These are phyloP conservation scores for Alternaria sp. DNA, from an alignment of 2,329 filamentous ascomycete species.

Conservation along the genomic window DNA sequence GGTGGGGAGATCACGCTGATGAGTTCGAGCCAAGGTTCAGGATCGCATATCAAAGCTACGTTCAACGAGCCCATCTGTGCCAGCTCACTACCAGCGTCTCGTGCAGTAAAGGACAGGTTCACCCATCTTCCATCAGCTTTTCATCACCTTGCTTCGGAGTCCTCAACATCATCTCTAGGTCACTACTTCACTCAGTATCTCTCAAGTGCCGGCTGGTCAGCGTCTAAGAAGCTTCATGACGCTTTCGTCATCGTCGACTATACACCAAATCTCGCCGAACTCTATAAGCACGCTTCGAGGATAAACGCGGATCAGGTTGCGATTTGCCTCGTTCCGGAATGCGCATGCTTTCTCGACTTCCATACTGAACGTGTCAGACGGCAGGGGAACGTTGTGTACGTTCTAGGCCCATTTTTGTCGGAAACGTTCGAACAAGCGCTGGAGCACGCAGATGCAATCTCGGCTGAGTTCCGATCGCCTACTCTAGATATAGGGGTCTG, in stretches of 20 bases:
- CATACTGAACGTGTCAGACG: conserved; percentile 21
- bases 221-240: conserved; percentile 17
- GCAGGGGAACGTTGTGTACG: conserved; percentile 36
- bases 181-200: conserved; percentile 30
- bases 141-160: conserved; percentile 22
- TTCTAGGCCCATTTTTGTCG: conserved; percentile 41
- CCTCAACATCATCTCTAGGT: conserved; percentile 19
- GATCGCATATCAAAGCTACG: conserved; percentile 55
- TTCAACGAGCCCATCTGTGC: conserved; percentile 40
- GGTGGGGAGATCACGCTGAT: conserved; percentile 53
- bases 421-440: conserved; percentile 28
- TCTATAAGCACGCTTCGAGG: conserved; percentile 24
- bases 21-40: conserved; percentile 46
- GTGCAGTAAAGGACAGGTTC: conserved; percentile 13
- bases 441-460: conserved; percentile 24
- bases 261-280: conserved; percentile 27
- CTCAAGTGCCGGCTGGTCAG: conserved; percentile 19
- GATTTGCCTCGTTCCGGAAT: conserved; percentile 44
- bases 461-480: conserved; percentile 16
- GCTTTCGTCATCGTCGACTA: conserved; percentile 42
- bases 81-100: conserved; percentile 29
- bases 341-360: conserved; percentile 29
- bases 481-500: neutral
- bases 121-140: conserved; percentile 21
- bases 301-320: conserved; percentile 31